phyloP scores from a whole-genome alignment of 176 grass and related monocot species.

The Cenchrus americanus region DNA sequence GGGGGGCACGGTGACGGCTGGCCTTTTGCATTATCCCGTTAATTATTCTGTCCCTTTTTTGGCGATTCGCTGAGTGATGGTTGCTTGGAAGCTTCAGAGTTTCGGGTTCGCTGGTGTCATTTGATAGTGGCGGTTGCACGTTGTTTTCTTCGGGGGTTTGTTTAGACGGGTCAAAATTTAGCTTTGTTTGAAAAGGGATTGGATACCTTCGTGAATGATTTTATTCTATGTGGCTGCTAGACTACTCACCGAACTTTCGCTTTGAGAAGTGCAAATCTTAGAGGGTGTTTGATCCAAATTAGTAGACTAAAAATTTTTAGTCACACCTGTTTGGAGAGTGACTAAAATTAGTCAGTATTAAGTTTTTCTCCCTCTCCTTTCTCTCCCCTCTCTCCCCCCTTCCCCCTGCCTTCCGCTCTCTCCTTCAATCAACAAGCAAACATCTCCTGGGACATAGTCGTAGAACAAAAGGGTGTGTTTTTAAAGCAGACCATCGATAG shows the following conservation, averaged over 20 bases:
- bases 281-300: no score
- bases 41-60: neutral
- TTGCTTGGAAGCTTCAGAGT: slow-evolving; percentile 54
- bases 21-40: neutral
- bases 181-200: neutral
- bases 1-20: neutral
- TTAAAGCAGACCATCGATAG: neutral
- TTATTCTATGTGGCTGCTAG: neutral
- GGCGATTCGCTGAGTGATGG: neutral
- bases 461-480: slow-evolving; percentile 9
- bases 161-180: slow-evolving; percentile 20
- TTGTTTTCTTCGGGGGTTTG: neutral
- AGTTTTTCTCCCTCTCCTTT: no score
- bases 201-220: neutral
- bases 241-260: neutral
- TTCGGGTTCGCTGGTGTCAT: neutral
- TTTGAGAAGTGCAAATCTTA: no score
- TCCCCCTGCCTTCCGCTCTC: no score
- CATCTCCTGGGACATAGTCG: neutral
- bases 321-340: no score
- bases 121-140: neutral
- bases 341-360: no score
- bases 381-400: no score
- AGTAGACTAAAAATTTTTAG: no score
- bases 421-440: no score